Evolutionary conservation across 164 flowering plant genomes (phyloP), one percentile per base, ranked within the genome.

Genomic region (Akebia trifoliata): DNA sequence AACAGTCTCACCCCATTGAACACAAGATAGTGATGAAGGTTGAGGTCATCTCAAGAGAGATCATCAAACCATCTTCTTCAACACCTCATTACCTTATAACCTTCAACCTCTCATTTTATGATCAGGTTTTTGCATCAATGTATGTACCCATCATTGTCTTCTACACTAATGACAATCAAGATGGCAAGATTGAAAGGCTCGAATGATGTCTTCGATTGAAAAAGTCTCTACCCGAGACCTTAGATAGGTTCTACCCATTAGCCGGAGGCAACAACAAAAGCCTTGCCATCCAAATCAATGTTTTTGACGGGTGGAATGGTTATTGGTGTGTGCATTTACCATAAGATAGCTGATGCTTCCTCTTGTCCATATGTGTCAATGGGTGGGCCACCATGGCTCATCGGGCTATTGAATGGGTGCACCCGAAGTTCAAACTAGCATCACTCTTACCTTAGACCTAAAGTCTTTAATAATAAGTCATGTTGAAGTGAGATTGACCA

Each of bases 261-360:
- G 59, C 59, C 0, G 59, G 59, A 7, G 26, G 59, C 24, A 12
- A 39, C 34, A 39, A 55, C 21, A 35, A 40, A 14, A 34, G 14
- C 18, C 51, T 69, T 9, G 70, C 66, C 15, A 34, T 82, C 31
- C 85, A 83, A 74, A 72, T 60, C 0, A 84, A 60, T 50, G 11
- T 39, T 0, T 81, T 86, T 50, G 65, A 69, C 7, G 80, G 84
- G 87, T 6, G 90, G 87, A 4, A 66, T 79, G 8, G 83, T 79
- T 4, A 57, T 86, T 29, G 81, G 81, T 7, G 11, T 80, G 4
- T 70, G 83, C 60, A 36, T 77, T 18, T 69, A 74, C 1, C 90
- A 84, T 52, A 72, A 62, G 60, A 42, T 80, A 20, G 61, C 69
- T 14, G 90, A 82, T 54, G 81, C 69, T 6, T 54, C 62, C 4